A percentile compares a stretch with the other conserved stretches of the same genome.
These are phyloP conservation scores for Porodaedalea pini DNA, from an alignment of 1,284 basidiomycete genomes.

Conservation along the genomic window DNA sequence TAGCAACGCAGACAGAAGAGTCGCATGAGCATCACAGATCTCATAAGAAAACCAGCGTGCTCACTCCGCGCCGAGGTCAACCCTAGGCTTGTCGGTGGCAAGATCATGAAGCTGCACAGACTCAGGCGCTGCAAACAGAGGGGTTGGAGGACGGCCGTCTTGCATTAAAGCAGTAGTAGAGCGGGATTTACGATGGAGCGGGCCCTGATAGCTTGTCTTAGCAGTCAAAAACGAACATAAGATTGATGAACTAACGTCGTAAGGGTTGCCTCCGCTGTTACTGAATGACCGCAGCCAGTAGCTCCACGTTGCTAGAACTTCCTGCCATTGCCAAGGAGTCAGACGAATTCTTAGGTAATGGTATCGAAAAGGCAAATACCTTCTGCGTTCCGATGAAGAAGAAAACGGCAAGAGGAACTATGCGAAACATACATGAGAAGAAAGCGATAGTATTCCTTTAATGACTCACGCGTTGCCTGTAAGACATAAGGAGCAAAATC, in stretches of 20 bases:
- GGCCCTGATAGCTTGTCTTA: neutral
- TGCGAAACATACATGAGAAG: neutral
- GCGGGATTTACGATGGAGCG: constrained; percentile 1
- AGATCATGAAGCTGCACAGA: constrained; percentile 10
- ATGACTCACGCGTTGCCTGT: constrained; percentile 17
- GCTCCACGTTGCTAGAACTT: constrained; percentile 15
- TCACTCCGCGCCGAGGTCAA: constrained; percentile 6
- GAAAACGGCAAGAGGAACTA: constrained; percentile 18
- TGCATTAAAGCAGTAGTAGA: constrained; percentile 7
- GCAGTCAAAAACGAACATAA: neutral
- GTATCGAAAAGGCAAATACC: neutral
- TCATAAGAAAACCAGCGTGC: neutral
- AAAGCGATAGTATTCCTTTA: neutral
- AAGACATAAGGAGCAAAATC: constrained; percentile 18
- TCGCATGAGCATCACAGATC: neutral
- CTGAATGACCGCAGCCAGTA: constrained; percentile 4
- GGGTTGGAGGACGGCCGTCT: constrained; percentile 7
- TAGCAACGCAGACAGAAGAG: neutral
- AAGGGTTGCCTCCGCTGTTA: neutral
- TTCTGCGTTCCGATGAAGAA: constrained; percentile 22
- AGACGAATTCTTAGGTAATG: neutral
- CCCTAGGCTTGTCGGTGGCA: neutral
- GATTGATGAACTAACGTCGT: constrained; percentile 3
- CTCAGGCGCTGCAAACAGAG: constrained; percentile 11
- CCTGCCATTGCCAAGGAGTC: constrained; percentile 6